These are phyloP conservation scores for Venturia aucupariae DNA, from an alignment of 2,329 filamentous ascomycete genomes.

Conservation along the genomic window DNA sequence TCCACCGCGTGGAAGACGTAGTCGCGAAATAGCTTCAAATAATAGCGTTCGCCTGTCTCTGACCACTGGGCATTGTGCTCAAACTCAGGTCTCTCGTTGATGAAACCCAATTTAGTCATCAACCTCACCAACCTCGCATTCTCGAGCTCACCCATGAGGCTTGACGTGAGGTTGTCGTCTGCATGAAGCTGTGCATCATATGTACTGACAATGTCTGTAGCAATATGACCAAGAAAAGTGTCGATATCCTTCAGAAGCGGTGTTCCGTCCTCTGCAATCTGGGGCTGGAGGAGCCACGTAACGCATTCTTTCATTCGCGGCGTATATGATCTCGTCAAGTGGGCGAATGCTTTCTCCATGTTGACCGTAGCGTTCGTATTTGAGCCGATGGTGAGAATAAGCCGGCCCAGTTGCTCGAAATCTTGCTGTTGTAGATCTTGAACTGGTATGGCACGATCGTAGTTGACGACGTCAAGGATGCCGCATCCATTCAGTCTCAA, in stretches of 20 bases:
- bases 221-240: constrained; percentile 68
- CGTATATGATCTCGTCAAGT: constrained; percentile 68
- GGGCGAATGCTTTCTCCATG: constrained; percentile 61
- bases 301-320: constrained; percentile 70
- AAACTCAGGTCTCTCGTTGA: constrained; percentile 85
- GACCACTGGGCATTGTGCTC: constrained; percentile 71
- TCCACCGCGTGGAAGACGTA: constrained; percentile 97
- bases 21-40: constrained; percentile 89
- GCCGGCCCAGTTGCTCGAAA: constrained; percentile 69
- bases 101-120: constrained; percentile 70
- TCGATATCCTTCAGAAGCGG: constrained; percentile 61
- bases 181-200: constrained; percentile 74
- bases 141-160: constrained; percentile 73
- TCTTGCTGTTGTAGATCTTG: constrained; percentile 81
- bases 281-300: constrained; percentile 67
- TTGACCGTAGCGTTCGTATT: constrained; percentile 56
- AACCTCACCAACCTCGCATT: constrained; percentile 79
- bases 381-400: constrained; percentile 74
- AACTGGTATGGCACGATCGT: constrained; percentile 56
- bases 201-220: constrained; percentile 63
- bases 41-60: constrained; percentile 85
- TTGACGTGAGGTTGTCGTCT: constrained; percentile 63
- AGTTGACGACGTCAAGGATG: constrained; percentile 81
- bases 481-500: constrained; percentile 82
- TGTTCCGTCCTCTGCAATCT: constrained; percentile 26